Evolutionary conservation across 2,329 filamentous ascomycete species (phyloP).

Genomic region (Penicillium griseofulvum): DNA sequence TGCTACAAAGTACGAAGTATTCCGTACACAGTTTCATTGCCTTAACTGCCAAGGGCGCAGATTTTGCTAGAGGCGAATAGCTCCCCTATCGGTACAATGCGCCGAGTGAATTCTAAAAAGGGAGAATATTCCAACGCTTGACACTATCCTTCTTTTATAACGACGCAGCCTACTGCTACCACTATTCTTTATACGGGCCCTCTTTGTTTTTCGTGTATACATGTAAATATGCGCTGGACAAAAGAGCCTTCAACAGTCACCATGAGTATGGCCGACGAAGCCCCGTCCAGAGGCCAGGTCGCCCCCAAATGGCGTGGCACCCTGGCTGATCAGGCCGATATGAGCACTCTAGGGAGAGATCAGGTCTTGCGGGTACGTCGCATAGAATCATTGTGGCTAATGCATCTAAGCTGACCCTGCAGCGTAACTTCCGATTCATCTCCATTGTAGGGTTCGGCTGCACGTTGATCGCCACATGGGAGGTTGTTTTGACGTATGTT

Average conservation of each 20-base stretch:
- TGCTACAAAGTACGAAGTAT: not conserved
- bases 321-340: conserved; percentile 34
- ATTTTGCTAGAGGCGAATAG: not conserved
- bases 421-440: conserved; percentile 47
- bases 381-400: not conserved
- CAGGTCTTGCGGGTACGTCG: conserved; percentile 39
- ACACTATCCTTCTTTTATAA: not conserved
- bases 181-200: not conserved
- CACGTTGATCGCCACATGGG: conserved; percentile 45
- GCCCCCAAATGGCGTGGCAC: not conserved
- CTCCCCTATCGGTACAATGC: not conserved
- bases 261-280: not conserved
- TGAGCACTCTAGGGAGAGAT: conserved; percentile 39
- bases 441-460: conserved; percentile 47
- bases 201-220: not conserved
- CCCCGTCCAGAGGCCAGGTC: not conserved
- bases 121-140: not conserved
- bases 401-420: conserved; percentile 1
- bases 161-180: not conserved
- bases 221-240: not conserved
- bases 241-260: conserved; percentile 3
- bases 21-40: not conserved
- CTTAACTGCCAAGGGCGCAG: not conserved
- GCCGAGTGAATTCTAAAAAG: not conserved
- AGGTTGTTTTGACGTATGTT: conserved; percentile 40